Evolutionary conservation across 2,329 filamentous ascomycete genomes (phyloP).

Genomic region (Calonectria fujianensis): DNA sequence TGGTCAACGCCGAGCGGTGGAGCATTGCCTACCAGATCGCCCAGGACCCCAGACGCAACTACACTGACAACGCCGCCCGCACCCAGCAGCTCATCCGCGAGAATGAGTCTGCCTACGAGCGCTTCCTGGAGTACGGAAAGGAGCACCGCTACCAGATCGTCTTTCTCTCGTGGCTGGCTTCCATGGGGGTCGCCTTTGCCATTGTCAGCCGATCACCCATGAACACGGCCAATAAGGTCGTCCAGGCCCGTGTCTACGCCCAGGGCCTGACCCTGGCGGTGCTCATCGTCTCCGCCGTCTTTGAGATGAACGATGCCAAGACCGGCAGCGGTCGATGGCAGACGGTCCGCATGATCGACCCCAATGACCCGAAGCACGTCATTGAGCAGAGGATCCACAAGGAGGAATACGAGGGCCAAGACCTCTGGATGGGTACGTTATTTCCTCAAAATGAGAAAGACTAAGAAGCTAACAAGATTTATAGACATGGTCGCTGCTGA

Average conservation of each 20-base stretch:
- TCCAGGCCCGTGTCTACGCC: slow-evolving; percentile 97
- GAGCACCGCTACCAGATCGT: slow-evolving; percentile 92
- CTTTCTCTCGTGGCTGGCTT: slow-evolving; percentile 86
- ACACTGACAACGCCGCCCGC: slow-evolving; percentile 78
- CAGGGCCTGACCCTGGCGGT: slow-evolving; percentile 92
- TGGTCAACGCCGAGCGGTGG: slow-evolving; percentile 88
- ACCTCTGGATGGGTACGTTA: slow-evolving; percentile 89
- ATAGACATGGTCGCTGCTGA: slow-evolving; percentile 89
- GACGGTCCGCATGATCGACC: slow-evolving; percentile 87
- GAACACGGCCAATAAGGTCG: slow-evolving; percentile 87
- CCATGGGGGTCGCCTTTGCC: slow-evolving; percentile 84
- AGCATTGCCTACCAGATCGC: slow-evolving; percentile 79
- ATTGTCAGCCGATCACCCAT: slow-evolving; percentile 87
- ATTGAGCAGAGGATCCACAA: slow-evolving; percentile 93
- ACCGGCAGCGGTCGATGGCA: slow-evolving; percentile 87
- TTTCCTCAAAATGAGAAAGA: neutral
- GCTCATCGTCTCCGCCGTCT: slow-evolving; percentile 85
- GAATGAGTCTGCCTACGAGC: slow-evolving; percentile 75
- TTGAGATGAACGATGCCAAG: slow-evolving; percentile 87
- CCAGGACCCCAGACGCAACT: slow-evolving; percentile 80
- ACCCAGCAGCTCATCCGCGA: slow-evolving; percentile 72
- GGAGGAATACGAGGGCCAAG: slow-evolving; percentile 90
- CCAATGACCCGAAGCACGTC: slow-evolving; percentile 86
- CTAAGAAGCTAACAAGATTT: slow-evolving; percentile 40
- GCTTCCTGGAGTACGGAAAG: slow-evolving; percentile 82